Base-by-base conservation (phyloP, 345 rosid species). In the Gossypium australe region DNA sequence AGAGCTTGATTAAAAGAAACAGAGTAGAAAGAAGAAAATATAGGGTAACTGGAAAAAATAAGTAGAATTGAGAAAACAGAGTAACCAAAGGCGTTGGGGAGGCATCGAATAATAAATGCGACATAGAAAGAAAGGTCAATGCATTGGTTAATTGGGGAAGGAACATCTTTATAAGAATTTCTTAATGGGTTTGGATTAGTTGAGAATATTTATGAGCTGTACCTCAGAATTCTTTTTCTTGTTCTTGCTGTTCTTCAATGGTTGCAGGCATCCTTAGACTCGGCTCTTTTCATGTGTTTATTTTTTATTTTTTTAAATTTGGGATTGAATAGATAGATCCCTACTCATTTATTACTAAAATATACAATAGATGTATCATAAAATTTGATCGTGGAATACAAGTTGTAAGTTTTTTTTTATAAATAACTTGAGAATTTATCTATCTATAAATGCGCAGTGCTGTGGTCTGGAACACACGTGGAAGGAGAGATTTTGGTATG, bases 221-320 rank as follows among this genome's bases (percentile, higher is more conserved):
- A 71, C 78, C 79, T 75, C 63, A 4, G 52, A 61, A 7, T 62
- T 34, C 38, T 34, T 34, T 0, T 4, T 4, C 38, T 34, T 4
- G 38, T 4, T 34, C 43, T 25, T 24, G 13, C 9, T 68, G 13
- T 51, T 68, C 78, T 78, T 75, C 87, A 71, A 75, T 73, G 79
- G 67, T 71, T 24, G 73, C 70, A 20, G 25, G 13, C 27, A 56
- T 9, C 41, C 72, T 49, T 57, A 17, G 14, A 7, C 52, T 56
- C 55, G 3, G 78, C 49, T 70, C 2, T 58, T 58, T 22, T 24
- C 41, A 47, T 11, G 3, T 47, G 4, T 34, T 34, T 34, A 34
- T 27, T 27, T 17, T 20, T 17, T 55, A 55, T 56, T 0, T 2
- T 56, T 18, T 2, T 0, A 27, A 27, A 4, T 34, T 20, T 20